Evolutionary conservation across 2,329 filamentous ascomycete species (phyloP), one percentile per base, ranked within the genome.

Genomic region (Davidsoniella neocaledoniae): DNA sequence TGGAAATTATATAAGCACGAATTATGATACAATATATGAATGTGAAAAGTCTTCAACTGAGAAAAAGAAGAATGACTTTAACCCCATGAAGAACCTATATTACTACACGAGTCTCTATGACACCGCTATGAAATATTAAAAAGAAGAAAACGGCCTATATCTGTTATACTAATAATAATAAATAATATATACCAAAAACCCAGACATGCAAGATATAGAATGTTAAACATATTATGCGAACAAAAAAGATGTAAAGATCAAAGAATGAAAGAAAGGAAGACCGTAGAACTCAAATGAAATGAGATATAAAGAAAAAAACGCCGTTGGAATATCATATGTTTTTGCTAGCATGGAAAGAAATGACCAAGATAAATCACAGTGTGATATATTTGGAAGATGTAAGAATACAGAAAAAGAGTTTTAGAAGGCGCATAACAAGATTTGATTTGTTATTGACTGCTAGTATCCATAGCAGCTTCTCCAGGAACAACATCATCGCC

Each of bases 401-500:
- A 23, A 5, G 21, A 23, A 23, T 23, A 23, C 21, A 23, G 21
- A 23, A 25, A 9, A 38, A 17, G 21, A 23, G 21, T 23, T 23
- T 5, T 5, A 51, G 19, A 43, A 38, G 17, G 14, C 19, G 38
- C 16, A 16, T 23, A 33, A 10, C 29, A 33, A 33, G 4, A 33
- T 33, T 33, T 9, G 29, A 33, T 33, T 10, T 12, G 21, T 33
- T 33, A 33, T 12, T 33, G 12, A 33, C 37, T 10, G 29, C 33
- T 43, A 51, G 48, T 38, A 61, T 46, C 44, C 58, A 59, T 43
- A 62, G 59, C 29, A 66, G 52, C 43, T 60, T 59, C 33, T 54
- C 57, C 53, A 58, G 65, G 23, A 66, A 51, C 46, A 59, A 57
- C 16, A 59, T 54, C 36, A 36, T 36, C 16, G 26, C 52, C 48